A percentile compares a stretch with the other conserved stretches of the same genome.
Conservation (phyloP, 2,329 filamentous ascomycete genomes). For the Aspergillus clavatus region DNA sequence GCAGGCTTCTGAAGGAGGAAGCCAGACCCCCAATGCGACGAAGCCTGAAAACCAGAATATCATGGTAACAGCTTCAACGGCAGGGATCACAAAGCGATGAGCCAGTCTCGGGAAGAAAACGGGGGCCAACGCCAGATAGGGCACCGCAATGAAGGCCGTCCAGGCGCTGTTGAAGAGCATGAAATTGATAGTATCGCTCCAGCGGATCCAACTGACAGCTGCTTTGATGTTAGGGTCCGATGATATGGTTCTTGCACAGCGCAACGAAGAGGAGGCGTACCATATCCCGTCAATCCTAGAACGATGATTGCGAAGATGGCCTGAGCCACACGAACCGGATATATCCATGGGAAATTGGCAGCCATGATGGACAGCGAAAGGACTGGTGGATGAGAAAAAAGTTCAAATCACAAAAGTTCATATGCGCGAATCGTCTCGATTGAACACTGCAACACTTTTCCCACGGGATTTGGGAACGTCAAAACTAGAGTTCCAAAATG, state of each 20-base stretch:
- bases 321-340: slow-evolving; percentile 62
- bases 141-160: slow-evolving; percentile 63
- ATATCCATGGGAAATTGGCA: slow-evolving; percentile 22
- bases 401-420: no score
- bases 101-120: slow-evolving; percentile 57
- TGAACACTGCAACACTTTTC: not conserved
- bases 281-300: slow-evolving; percentile 68
- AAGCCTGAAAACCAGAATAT: slow-evolving; percentile 89
- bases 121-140: slow-evolving; percentile 66
- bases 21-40: slow-evolving; percentile 65
- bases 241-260: not conserved
- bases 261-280: slow-evolving; percentile 45
- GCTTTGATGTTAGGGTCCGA: slow-evolving; percentile 4
- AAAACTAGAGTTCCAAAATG: not conserved
- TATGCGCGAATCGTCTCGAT: no score
- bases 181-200: slow-evolving; percentile 63
- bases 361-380: slow-evolving; percentile 5
- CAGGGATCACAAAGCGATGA: slow-evolving; percentile 62
- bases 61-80: slow-evolving; percentile 66
- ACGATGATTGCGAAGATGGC: slow-evolving; percentile 66
- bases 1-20: slow-evolving; percentile 55
- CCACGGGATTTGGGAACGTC: not conserved
- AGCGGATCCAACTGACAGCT: slow-evolving; percentile 54
- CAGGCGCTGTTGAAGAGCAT: slow-evolving; percentile 74
- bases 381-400: not conserved